A percentile compares a stretch with the other conserved stretches of the same genome.
These are phyloP conservation scores for Russula foetens DNA, from an alignment of 768 basidiomycete species.

Conservation along the genomic window DNA sequence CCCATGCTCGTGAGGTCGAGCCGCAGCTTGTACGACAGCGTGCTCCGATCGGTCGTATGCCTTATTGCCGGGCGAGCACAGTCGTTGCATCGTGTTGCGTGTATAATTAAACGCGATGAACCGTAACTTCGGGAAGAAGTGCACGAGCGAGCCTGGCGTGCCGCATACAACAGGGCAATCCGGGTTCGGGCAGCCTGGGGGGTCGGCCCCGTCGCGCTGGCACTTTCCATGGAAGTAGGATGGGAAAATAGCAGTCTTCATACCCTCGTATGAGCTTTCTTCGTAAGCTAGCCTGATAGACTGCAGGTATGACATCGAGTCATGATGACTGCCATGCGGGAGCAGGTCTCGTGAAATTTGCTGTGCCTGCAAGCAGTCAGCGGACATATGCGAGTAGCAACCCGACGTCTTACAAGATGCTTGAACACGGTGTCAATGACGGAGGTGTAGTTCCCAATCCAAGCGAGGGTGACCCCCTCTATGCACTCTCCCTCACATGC, in stretches of 20 bases:
- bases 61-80: constrained; percentile 33
- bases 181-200: constrained; percentile 68
- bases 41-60: constrained; percentile 38
- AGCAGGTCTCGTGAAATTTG: constrained; percentile 30
- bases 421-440: constrained; percentile 34
- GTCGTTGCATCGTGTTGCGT: constrained; percentile 26
- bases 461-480: constrained; percentile 47
- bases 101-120: constrained; percentile 43
- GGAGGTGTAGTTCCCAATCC: constrained; percentile 40
- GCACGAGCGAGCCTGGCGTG: constrained; percentile 72
- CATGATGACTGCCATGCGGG: constrained; percentile 23
- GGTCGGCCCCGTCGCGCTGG: constrained; percentile 45
- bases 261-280: constrained; percentile 33
- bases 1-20: constrained; percentile 2
- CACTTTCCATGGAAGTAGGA: constrained; percentile 75
- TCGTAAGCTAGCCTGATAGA: constrained; percentile 43
- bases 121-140: constrained; percentile 48
- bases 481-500: constrained; percentile 73
- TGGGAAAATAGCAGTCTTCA: constrained; percentile 57
- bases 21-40: constrained; percentile 32
- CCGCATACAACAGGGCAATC: constrained; percentile 74
- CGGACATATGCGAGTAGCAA: constrained; percentile 3
- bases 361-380: constrained; percentile 28
- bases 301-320: constrained; percentile 30
- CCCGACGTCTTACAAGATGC: constrained; percentile 34